Evolutionary conservation across 2,329 filamentous ascomycete genomes (phyloP), one percentile per base, ranked within the genome.

Genomic region (Xylaria sp.): DNA sequence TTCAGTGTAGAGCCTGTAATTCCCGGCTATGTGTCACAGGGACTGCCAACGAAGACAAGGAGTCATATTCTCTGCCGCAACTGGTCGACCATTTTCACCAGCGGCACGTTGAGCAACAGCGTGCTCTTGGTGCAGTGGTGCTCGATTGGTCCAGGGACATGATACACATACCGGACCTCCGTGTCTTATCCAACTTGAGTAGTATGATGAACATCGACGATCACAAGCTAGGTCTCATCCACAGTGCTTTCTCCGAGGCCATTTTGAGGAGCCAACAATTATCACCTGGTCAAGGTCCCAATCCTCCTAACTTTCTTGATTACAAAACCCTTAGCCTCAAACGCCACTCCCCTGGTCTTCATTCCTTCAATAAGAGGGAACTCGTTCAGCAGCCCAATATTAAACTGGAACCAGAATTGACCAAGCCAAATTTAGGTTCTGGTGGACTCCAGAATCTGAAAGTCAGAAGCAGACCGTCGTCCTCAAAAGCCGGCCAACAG

Each of bases 71-170:
- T n/a, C 80, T 92, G 18, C 84, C 88, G 34, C 85, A 87, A 62
- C 85, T 92, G 65, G 86, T 87, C 69, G 87, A 85, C 65, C 86
- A 90, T 72, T 89, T 89, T 66, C 86, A 89, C 48, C 75, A 75
- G 57, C 77, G 76, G 23, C 85, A 86, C 70, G 63, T 81, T 23
- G 76, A 80, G 58, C 76, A 76, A 13, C 73, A 75, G 44, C 71
- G 70, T 66, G 55, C 51, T 54, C 70, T 71, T 52, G 74, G 64
- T n/a, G 67, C 66, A 5, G 68, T 73, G 8, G 68, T 74, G 15
- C 67, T 81, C 44, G 81, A 86, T 70, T 87, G 85, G 85, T 78
- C 80, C 23, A 74, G 77, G 6, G 80, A 85, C 48, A 87, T 87
- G 85, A 76, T 87, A 8, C 72, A 80, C 60, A 71, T 84, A 9